Evolutionary conservation across 805 yeast genomes (phyloP).

Genomic region (Teunomyces tritomae): DNA sequence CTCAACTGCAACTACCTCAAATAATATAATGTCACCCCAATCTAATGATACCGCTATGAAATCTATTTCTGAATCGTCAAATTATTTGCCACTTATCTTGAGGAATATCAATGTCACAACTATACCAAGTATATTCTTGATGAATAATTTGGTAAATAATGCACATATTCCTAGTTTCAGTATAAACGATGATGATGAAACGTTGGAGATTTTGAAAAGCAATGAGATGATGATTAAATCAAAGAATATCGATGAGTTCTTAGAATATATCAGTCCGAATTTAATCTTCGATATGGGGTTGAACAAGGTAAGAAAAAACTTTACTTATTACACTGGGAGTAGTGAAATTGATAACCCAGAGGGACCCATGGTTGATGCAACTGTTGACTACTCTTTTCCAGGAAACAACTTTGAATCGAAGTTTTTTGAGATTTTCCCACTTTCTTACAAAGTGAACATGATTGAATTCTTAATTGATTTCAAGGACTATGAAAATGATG

Average conservation of each 20-base stretch:
- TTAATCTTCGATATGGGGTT: constrained; percentile 37
- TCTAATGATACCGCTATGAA: constrained; percentile 1
- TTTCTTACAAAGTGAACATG: constrained; percentile 30
- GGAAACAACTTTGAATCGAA: constrained; percentile 14
- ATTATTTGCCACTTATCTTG: constrained; percentile 65
- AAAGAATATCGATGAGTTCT: constrained; percentile 29
- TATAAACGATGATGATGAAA: constrained; percentile 34
- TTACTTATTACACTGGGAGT: constrained; percentile 10
- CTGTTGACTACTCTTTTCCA: background rate
- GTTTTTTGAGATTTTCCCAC: constrained; percentile 29
- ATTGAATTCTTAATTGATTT: constrained; percentile 32
- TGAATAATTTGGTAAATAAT: constrained; percentile 28
- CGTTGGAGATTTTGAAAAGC: constrained; percentile 24
- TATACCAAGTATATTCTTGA: constrained; percentile 53
- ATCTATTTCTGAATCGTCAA: constrained; percentile 40
- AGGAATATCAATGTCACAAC: constrained; percentile 62
- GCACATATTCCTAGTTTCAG: constrained; percentile 24
- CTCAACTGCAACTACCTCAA: background rate
- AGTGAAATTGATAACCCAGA: constrained; percentile 2
- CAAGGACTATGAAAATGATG: constrained; percentile 13
- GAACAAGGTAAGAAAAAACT: constrained; percentile 11
- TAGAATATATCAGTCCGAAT: constrained; percentile 41
- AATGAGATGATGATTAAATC: constrained; percentile 30
- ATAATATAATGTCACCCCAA: background rate
- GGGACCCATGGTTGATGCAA: constrained; percentile 5